Evolutionary conservation across 1,284 basidiomycete genomes (phyloP).

Genomic region (Sphagnurus paluster): DNA sequence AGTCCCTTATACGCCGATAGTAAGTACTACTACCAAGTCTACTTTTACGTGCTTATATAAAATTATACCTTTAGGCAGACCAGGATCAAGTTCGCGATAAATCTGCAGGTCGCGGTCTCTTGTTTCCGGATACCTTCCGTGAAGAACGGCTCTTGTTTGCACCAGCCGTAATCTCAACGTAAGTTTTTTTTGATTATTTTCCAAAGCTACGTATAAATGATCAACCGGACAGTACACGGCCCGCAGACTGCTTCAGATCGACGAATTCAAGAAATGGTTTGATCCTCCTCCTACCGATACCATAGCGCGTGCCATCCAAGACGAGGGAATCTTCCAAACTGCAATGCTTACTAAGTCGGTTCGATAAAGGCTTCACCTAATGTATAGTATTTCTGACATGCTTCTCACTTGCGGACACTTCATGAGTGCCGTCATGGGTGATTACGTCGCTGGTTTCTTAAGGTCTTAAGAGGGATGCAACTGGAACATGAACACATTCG

Average conservation of each 20-base stretch:
- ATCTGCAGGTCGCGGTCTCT: conserved; percentile 37
- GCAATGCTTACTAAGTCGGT: conserved; percentile 46
- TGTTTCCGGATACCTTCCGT: conserved; percentile 43
- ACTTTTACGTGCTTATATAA: not conserved
- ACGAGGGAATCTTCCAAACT: conserved; percentile 58
- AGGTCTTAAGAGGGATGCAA: conserved; percentile 41
- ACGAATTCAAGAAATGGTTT: conserved; percentile 42
- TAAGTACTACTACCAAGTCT: conserved; percentile 19
- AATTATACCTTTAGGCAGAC: conserved; percentile 20
- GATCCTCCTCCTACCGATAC: conserved; percentile 37
- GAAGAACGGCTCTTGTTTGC: conserved; percentile 51
- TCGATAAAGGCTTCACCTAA: too few relatives aligned
- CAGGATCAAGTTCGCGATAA: conserved; percentile 43
- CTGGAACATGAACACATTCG: conserved; percentile 45
- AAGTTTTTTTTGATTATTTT: too few relatives aligned
- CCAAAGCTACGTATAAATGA: too few relatives aligned
- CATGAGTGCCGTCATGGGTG: conserved; percentile 42
- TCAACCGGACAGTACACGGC: not conserved
- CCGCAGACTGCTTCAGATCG: not conserved
- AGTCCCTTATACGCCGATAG: conserved; percentile 44
- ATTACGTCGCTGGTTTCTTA: conserved; percentile 51
- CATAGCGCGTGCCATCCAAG: conserved; percentile 33
- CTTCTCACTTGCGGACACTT: conserved; percentile 39
- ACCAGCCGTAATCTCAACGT: conserved; percentile 53
- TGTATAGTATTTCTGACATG: not conserved